phyloP scores from a whole-genome alignment of 2,329 filamentous ascomycete species.

The Fusarium newnesense region DNA sequence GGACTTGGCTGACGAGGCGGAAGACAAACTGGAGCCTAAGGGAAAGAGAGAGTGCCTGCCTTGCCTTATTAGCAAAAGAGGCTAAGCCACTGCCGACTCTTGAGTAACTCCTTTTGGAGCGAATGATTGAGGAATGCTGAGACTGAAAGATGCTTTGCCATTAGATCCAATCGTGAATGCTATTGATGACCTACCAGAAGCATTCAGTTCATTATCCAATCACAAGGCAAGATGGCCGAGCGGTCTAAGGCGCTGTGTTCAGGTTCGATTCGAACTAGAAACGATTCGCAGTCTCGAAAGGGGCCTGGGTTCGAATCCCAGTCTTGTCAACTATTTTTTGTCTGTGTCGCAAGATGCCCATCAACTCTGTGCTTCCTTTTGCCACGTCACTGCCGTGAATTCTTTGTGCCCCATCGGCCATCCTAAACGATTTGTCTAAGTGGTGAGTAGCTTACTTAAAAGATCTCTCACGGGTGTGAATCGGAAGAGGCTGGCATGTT shows the following conservation, averaged over 20 bases:
- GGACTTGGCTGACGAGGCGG: no score
- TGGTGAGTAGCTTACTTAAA: no score
- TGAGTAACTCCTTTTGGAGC: background rate
- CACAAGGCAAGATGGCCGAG: constrained; percentile 9
- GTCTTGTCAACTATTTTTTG: constrained; percentile 1
- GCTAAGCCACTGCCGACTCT: background rate
- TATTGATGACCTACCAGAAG: rapidly evolving
- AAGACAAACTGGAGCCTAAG: no score
- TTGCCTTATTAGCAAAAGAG: background rate
- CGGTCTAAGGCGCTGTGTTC: constrained; percentile 11
- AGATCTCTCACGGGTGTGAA: background rate
- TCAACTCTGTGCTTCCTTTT: background rate
- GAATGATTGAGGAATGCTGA: no score
- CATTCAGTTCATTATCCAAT: background rate
- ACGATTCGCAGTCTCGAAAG: constrained; percentile 12
- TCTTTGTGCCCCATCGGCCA: background rate
- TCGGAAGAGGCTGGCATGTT: background rate
- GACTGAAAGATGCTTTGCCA: background rate
- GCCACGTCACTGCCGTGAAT: background rate
- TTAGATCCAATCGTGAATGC: rapidly evolving
- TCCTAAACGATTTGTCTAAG: no score
- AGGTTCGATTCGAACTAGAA: constrained; percentile 5
- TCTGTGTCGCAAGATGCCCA: rapidly evolving
- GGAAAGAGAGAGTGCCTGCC: background rate
- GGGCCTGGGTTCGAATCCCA: constrained; percentile 12